Conservation (phyloP, 1,139 yeast species). For the Suhomyces coccinellae region DNA sequence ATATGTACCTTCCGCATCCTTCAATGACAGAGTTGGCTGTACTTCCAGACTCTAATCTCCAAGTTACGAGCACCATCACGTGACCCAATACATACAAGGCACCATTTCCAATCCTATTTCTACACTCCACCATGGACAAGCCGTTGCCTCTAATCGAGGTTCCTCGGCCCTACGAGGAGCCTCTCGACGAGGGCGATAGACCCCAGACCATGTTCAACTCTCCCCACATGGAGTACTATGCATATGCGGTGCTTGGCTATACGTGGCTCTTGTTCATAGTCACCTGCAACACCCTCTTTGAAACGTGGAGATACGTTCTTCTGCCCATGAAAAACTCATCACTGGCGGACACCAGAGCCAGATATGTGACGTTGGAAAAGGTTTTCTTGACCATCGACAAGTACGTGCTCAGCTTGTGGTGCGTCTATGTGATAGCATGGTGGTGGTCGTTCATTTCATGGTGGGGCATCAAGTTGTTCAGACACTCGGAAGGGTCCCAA, state of each 20-base stretch:
- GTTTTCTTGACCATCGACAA: constrained; percentile 36
- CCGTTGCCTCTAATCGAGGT: constrained; percentile 20
- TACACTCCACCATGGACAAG: constrained; percentile 6
- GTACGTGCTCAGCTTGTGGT: constrained; percentile 52
- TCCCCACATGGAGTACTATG: constrained; percentile 20
- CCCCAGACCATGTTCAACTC: constrained; percentile 20
- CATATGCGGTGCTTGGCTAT: constrained; percentile 35
- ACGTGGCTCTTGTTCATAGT: constrained; percentile 45
- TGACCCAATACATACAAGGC: background rate
- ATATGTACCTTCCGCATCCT: too few relatives aligned
- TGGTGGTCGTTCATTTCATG: constrained; percentile 76
- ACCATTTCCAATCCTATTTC: background rate
- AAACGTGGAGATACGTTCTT: constrained; percentile 46
- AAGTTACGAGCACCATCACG: too few relatives aligned
- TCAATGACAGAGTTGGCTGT: too few relatives aligned
- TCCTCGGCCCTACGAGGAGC: constrained; percentile 13
- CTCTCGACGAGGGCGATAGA: constrained; percentile 12
- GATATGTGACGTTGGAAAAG: constrained; percentile 17
- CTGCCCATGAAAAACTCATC: constrained; percentile 24
- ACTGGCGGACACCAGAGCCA: constrained; percentile 12
- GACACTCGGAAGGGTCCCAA: constrained; percentile 65
- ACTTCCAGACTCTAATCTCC: too few relatives aligned
- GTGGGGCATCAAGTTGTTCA: constrained; percentile 74
- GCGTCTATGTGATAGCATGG: constrained; percentile 65
- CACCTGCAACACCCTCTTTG: constrained; percentile 45